Evolutionary conservation across 2,329 filamentous ascomycete genomes (phyloP), one percentile per base, ranked within the genome.

Genomic region (Achaetomium macrosporum): DNA sequence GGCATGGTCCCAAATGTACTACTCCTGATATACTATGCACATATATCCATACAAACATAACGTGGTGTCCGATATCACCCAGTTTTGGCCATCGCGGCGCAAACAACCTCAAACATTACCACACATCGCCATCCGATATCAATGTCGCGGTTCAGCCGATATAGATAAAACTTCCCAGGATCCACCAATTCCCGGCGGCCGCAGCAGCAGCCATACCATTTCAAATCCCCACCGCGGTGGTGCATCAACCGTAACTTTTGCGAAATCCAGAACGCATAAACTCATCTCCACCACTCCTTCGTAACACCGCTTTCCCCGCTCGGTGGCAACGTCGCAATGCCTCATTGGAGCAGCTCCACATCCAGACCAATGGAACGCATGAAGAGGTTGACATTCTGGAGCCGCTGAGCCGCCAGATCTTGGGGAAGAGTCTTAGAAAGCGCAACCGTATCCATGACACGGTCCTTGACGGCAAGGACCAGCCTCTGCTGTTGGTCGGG

Each of bases 301-400:
- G 33, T 15, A 16, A 20, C 41, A 31, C 20, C 17, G 31, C 25
- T 39, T 29, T 29, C 8, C 9, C 19, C 20, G 5, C 31, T 12
- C 20, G 29, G 9, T 6, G 29, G 5, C 16, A 20, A 13, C 25
- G 25, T 7, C 25, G 25, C 7, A 7, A 25, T 25, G 25, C 25
- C 33, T 61, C 61, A 74, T 54, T 72, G 69, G 56, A 83, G 70
- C 47, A 85, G 71, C 63, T 96, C 93, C 47, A 99, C 93, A 73
- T 99, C 93, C 67, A 99, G 78, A n/a, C 93, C 93, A 70, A 99
- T 96, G 51, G 92, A 93, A 65, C 90, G 87, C 91, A 99, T 96
- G 70, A 99, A 99, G 51, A 99, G 74, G 68, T 99, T 99, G 61
- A 99, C 93, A 66, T 96, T 96, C 54, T 87, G 85, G 53, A 96